A percentile compares a stretch with the other conserved stretches of the same genome.
Conservation (phyloP, 257 asterid genomes). For the Capsicum chinense region DNA sequence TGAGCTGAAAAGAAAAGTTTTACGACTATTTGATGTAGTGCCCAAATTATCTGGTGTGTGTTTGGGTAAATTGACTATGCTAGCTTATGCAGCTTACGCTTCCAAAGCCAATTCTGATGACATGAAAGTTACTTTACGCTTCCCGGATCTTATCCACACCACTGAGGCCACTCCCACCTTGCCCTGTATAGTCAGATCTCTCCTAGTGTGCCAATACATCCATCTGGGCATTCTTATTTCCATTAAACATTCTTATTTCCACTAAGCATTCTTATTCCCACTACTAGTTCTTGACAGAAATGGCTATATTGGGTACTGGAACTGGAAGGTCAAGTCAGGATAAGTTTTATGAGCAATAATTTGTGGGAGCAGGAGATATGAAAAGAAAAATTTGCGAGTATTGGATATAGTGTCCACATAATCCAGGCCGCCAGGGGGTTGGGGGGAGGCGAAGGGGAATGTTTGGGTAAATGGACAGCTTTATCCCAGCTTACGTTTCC, state of each 20-base stretch:
- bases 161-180: too few species aligned
- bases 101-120: too few species aligned
- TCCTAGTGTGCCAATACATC: too few species aligned
- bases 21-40: background rate
- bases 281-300: background rate
- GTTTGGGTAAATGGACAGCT: conserved; percentile 4
- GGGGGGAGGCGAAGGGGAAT: background rate
- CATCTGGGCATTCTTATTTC: too few species aligned
- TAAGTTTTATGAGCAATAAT: conserved; percentile 7
- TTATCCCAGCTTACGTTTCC: background rate
- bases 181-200: too few species aligned
- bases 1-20: background rate
- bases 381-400: background rate
- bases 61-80: too few species aligned
- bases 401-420: background rate
- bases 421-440: too few species aligned
- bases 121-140: too few species aligned
- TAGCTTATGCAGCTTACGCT: too few species aligned
- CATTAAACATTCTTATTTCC: too few species aligned
- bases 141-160: too few species aligned
- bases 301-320: background rate
- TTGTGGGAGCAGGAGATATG: background rate
- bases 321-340: background rate
- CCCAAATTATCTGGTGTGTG: background rate
- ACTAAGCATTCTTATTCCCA: background rate